A percentile compares a stretch with the other conserved stretches of the same genome.
phyloP scores from a whole-genome alignment of 1,284 basidiomycete genomes.

The Puccinia triticina region DNA sequence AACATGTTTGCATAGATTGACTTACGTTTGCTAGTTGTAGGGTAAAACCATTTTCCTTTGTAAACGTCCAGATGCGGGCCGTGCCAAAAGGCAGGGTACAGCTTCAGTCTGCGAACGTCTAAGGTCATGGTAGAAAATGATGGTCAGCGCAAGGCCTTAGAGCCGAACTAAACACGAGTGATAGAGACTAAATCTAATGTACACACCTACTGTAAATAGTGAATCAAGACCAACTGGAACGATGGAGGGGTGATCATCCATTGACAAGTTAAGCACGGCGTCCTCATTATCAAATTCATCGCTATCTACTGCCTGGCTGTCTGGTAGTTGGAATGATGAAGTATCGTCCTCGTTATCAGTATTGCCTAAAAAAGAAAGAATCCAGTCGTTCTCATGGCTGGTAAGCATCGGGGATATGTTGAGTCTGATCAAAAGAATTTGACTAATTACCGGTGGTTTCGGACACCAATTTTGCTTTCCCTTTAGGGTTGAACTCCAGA shows the following conservation, averaged over 20 bases:
- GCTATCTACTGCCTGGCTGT: neutral
- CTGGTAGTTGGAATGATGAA: neutral
- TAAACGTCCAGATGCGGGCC: constrained; percentile 43
- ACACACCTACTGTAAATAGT: constrained; percentile 57
- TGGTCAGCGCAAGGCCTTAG: neutral
- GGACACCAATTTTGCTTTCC: constrained; percentile 25
- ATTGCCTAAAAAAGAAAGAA: neutral
- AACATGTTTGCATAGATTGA: neutral
- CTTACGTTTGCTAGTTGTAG: constrained; percentile 55
- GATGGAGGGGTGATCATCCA: constrained; percentile 52
- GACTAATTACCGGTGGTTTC: constrained; percentile 12
- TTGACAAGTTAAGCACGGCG: constrained; percentile 38
- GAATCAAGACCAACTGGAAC: constrained; percentile 58
- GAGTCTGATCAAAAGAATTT: neutral
- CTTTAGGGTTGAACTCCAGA: constrained; percentile 9
- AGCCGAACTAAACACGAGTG: neutral
- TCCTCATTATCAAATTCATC: constrained; percentile 38
- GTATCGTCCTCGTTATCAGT: neutral
- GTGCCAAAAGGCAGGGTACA: constrained; percentile 50
- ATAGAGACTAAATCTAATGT: neutral
- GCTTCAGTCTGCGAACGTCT: constrained; percentile 41
- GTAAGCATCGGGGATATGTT: neutral
- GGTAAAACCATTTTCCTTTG: constrained; percentile 50
- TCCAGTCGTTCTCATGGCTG: neutral
- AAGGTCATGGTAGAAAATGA: neutral